Percentiles rank a stretch among this genome's conserved stretches.
Evolutionary conservation across 805 yeast genomes (phyloP).

Genomic region (Huiozyma naganishii): DNA sequence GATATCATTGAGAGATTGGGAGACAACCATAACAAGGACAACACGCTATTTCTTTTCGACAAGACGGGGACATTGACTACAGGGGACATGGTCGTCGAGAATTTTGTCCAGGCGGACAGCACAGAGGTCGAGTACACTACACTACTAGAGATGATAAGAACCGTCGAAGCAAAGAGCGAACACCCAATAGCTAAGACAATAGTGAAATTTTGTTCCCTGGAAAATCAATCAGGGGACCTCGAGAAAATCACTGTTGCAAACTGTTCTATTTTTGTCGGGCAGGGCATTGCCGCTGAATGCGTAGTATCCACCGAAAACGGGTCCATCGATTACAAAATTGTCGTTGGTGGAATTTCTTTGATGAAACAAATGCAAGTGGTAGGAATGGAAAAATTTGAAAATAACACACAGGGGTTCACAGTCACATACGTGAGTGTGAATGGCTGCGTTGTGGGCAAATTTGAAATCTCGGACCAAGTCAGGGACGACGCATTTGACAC

Average conservation of each 20-base stretch:
- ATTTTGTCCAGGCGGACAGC: slow-evolving; percentile 4
- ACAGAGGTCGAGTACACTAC: slow-evolving; percentile 39
- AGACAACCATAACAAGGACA: slow-evolving; percentile 26
- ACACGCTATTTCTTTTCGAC: slow-evolving; percentile 59
- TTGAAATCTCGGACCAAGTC: slow-evolving; percentile 58
- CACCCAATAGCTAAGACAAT: slow-evolving; percentile 84
- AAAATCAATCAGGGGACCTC: background rate
- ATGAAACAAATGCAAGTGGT: background rate
- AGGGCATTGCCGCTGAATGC: slow-evolving; percentile 26
- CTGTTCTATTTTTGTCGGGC: slow-evolving; percentile 29
- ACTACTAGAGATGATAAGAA: slow-evolving; percentile 7
- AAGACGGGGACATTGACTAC: slow-evolving; percentile 92
- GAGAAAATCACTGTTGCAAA: slow-evolving; percentile 6
- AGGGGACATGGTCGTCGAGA: slow-evolving; percentile 55
- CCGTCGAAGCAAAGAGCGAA: slow-evolving; percentile 61
- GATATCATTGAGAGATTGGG: slow-evolving; percentile 70
- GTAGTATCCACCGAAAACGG: slow-evolving; percentile 4
- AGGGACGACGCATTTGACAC: slow-evolving; percentile 57
- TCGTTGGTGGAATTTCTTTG: slow-evolving; percentile 37
- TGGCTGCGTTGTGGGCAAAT: slow-evolving; percentile 46
- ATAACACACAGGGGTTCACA: slow-evolving; percentile 31
- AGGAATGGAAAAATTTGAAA: slow-evolving; percentile 7
- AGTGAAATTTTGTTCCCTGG: slow-evolving; percentile 27
- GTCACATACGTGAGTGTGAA: slow-evolving; percentile 49
- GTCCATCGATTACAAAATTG: slow-evolving; percentile 21